Evolutionary conservation across 441 rosid genomes (phyloP).

Genomic region (Eugenia klotzschiana): DNA sequence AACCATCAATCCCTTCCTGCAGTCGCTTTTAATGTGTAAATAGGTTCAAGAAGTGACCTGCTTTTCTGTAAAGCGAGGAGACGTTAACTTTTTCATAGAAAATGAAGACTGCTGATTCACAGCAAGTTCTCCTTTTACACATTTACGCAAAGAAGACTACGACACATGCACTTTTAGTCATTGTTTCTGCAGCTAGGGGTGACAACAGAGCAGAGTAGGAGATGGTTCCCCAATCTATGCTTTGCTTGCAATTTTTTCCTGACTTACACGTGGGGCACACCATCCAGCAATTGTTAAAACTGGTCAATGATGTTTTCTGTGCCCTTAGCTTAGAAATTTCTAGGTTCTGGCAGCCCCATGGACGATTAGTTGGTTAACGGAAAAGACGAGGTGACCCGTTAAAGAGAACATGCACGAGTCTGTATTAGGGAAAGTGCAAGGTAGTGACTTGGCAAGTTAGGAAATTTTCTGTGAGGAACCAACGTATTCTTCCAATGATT

Average conservation of each 20-base stretch:
- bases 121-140: background rate
- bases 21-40: background rate
- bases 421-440: background rate
- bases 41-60: background rate
- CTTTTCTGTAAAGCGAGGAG: background rate
- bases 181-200: background rate
- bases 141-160: background rate
- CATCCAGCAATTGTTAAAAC: background rate
- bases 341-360: background rate
- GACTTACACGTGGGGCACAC: background rate
- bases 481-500: background rate
- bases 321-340: background rate
- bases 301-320: background rate
- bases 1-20: background rate
- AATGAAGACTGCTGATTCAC: background rate
- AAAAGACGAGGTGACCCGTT: background rate
- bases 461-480: background rate
- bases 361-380: background rate
- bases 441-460: background rate
- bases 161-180: background rate
- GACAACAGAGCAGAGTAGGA: background rate
- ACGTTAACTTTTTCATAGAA: background rate
- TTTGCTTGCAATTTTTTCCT: background rate
- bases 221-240: background rate
- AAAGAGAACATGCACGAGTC: background rate